These are phyloP conservation scores for Spathaspora girioi DNA, from an alignment of 805 yeast genomes.

Conservation along the genomic window DNA sequence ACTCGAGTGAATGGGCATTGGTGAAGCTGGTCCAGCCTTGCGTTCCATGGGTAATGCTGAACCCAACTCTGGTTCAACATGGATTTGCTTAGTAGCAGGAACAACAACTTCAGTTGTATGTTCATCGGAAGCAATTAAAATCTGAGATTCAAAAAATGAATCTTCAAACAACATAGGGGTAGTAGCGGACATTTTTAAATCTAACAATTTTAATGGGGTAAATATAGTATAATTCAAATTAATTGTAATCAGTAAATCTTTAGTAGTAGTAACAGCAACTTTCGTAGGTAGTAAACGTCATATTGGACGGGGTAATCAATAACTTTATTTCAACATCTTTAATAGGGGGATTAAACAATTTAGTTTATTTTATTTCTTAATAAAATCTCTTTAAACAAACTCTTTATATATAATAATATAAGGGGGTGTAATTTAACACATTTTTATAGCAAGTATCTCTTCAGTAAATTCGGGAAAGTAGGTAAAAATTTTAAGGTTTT, in stretches of 20 bases:
- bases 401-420: slow-evolving; percentile 8
- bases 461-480: slow-evolving; percentile 2
- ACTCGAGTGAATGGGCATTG: slow-evolving; percentile 50
- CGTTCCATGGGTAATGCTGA: slow-evolving; percentile 1
- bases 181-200: slow-evolving; percentile 21
- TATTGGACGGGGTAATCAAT: slow-evolving; percentile 23
- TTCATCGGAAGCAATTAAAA: slow-evolving; percentile 12
- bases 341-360: slow-evolving; percentile 12
- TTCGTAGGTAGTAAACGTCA: slow-evolving; percentile 22
- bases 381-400: slow-evolving; percentile 3
- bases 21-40: slow-evolving; percentile 24
- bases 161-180: slow-evolving; percentile 16
- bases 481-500: not conserved
- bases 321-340: slow-evolving; percentile 32
- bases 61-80: slow-evolving; percentile 2
- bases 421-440: slow-evolving; percentile 29
- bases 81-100: not conserved
- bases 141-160: slow-evolving; percentile 23
- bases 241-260: slow-evolving; percentile 2
- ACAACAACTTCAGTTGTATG: slow-evolving; percentile 1
- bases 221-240: not conserved
- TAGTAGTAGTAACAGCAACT: slow-evolving; percentile 8
- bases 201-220: not conserved
- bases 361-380: slow-evolving; percentile 1
- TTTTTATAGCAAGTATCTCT: slow-evolving; percentile 8